Percentiles rank a stretch among this genome's conserved stretches.
These are phyloP conservation scores for Boletellus sp. DNA, from an alignment of 1,284 basidiomycete genomes.

Conservation along the genomic window DNA sequence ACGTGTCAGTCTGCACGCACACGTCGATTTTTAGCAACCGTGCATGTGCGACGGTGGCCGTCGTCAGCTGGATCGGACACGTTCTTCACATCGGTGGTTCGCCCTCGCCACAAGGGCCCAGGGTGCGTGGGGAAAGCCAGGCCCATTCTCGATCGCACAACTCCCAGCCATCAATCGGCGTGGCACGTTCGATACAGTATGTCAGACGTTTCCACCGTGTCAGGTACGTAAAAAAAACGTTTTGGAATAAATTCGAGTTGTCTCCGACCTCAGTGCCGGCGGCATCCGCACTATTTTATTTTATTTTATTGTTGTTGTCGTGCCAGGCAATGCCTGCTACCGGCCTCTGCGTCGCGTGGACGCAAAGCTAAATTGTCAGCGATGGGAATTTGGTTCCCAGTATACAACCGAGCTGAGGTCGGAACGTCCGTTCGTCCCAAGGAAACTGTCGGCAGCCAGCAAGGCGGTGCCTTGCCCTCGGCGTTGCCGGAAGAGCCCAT, in stretches of 20 bases:
- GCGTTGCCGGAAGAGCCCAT: not conserved
- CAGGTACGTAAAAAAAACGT: slow-evolving; percentile 6
- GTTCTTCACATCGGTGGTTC: slow-evolving; percentile 4
- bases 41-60: slow-evolving; percentile 1
- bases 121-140: slow-evolving; percentile 19
- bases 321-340: not conserved
- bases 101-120: slow-evolving; percentile 8
- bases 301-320: slow-evolving; percentile 1
- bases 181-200: slow-evolving; percentile 3
- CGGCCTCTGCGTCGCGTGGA: slow-evolving; percentile 3
- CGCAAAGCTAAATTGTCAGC: not conserved
- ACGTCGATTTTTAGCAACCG: not conserved
- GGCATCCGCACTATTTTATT: not conserved
- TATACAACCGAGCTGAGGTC: slow-evolving; percentile 3
- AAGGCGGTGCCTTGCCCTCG: not conserved
- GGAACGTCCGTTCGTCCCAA: not conserved
- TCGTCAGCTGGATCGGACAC: slow-evolving; percentile 1
- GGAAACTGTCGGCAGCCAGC: not conserved
- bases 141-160: slow-evolving; percentile 1
- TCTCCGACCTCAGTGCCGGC: slow-evolving; percentile 5
- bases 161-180: slow-evolving; percentile 3
- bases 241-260: not conserved
- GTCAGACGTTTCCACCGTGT: not conserved
- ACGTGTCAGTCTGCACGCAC: not conserved
- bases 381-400: not conserved